A percentile compares a stretch with the other conserved stretches of the same genome.
Evolutionary conservation across 371 early-diverging fungal species (phyloP).

Genomic region (Mortierella polycephala): DNA sequence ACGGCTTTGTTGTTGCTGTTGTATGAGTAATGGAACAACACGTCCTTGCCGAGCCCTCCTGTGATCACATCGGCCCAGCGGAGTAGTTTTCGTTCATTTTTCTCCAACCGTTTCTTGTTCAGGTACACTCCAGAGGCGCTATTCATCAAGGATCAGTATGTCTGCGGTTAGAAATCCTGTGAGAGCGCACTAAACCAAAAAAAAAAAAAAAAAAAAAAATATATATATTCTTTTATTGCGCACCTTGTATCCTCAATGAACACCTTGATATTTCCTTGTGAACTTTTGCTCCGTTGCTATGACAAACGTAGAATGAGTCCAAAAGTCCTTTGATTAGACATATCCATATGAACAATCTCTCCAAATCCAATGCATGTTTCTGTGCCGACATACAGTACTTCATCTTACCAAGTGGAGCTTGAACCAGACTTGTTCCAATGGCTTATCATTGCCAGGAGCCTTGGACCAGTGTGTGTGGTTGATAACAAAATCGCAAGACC

Average conservation of each 20-base stretch:
- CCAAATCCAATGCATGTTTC: background rate
- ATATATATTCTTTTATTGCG: background rate
- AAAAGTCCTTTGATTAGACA: too few species aligned
- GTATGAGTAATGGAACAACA: conserved; percentile 20
- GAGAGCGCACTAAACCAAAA: too few species aligned
- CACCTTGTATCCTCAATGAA: conserved; percentile 19
- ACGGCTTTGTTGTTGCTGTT: background rate
- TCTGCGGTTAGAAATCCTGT: background rate
- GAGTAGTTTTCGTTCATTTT: conserved; percentile 1
- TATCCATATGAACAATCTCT: background rate
- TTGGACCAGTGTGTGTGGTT: conserved; percentile 18
- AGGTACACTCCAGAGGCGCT: conserved; percentile 16
- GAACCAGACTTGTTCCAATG: conserved; percentile 21
- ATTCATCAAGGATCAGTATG: background rate
- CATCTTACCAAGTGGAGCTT: conserved; percentile 17
- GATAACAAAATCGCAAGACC: conserved; percentile 19
- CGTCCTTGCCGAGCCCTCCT: conserved; percentile 1
- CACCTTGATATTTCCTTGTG: background rate
- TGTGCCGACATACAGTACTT: too few species aligned
- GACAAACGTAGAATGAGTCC: background rate
- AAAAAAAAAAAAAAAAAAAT: too few species aligned
- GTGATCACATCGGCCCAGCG: conserved; percentile 11
- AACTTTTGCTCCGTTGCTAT: conserved; percentile 6
- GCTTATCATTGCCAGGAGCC: background rate
- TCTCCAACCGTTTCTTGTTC: conserved; percentile 1